Evolutionary conservation across 2,329 filamentous ascomycete genomes (phyloP), one percentile per base, ranked within the genome.

Genomic region (Aspergillus piperis): DNA sequence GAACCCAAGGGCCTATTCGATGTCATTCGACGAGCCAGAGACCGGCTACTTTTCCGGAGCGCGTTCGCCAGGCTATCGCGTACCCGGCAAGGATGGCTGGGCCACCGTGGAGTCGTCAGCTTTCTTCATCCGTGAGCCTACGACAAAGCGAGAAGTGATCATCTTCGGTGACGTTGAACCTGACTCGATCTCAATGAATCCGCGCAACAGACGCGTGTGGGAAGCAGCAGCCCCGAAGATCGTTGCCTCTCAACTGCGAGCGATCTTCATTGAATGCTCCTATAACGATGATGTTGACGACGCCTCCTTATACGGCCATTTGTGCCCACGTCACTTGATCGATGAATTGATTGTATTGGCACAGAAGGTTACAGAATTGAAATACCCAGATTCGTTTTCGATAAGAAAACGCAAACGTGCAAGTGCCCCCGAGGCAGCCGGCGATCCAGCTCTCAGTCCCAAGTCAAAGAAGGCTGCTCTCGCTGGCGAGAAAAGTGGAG

Each of bases 161-260:
- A 90, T 99, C 52, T 98, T 97, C 72, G 95, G 95, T 17, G 95
- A 99, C 66, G 91, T 98, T 39, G 95, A 99, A 72, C 92, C 95
- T 0, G 95, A 99, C 75, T 89, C 87, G 8, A 78, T 98, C 25
- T 96, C 92, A 0, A 77, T 94, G 2, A 89, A 86, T 1, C 92
- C 94, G 1, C 87, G 93, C 23, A 98, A 95, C 66, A 79, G 84
- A n/a, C 81, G 82, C 13, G 87, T 99, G 13, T 99, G 95, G 95
- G 84, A 86, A 65, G 90, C 95, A 70, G 94, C 94, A 0, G 94
- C 93, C 0, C 89, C 89, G 8, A 96, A 96, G 72, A 87, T 99
- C 25, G 89, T 83, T 0, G 78, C 82, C 0, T 91, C 91, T 1
- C 82, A 84, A 3, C 82, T 99, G 0, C 84, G 83, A 0, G 94